Base-by-base conservation (phyloP, 73 alveolate species). In the Paramecium bursaria region DNA sequence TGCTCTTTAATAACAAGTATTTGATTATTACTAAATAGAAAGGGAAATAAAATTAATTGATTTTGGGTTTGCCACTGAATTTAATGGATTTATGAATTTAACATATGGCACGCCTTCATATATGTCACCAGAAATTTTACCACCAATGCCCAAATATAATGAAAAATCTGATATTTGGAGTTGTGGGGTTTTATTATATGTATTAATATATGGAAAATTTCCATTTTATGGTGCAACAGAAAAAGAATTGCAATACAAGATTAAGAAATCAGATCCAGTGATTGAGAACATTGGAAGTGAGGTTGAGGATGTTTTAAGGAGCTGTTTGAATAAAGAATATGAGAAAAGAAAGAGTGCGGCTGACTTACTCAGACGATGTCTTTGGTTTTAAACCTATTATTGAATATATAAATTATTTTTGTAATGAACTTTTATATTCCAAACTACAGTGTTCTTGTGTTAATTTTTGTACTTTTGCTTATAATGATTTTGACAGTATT, bases 51-150 rank as follows among this genome's bases (percentile, higher is more conserved):
- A 67, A 19, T 57, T 67, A 1, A 67, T 67, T 39, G 82, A 67
- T 39, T 67, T 67, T 67, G 82, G 82, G 3, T 67, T 67, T 67
- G 82, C 82, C 21, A 35, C 82, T 11, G 82, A 67, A 67, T 6
- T 67, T 15, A 57, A 67, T 39, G 55, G 60, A 21, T 67, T 39
- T 42, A 21, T 67, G 6, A 67, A 31, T 4, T 21, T n/a, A 0
- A 42, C 82, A 7, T 67, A 67, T 39, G 82, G 82, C 33, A 67
- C 82, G n/a, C 82, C 82, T 39, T 67, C 82, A 25, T 67, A 67
- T 17, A 67, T 67, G 82, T 25, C 50, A 25, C 82, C 82, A 35
- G 82, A 67, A 42, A 67, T 67, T 53, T 25, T 67, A 6, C 27
- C 46, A 15, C 39, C 53, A 19, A 67, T 21, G 27, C 76, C 76